A percentile compares a stretch with the other conserved stretches of the same genome.
These are phyloP conservation scores for Ceratobasidium papillatum DNA, from an alignment of 1,284 basidiomycete species.

Conservation along the genomic window DNA sequence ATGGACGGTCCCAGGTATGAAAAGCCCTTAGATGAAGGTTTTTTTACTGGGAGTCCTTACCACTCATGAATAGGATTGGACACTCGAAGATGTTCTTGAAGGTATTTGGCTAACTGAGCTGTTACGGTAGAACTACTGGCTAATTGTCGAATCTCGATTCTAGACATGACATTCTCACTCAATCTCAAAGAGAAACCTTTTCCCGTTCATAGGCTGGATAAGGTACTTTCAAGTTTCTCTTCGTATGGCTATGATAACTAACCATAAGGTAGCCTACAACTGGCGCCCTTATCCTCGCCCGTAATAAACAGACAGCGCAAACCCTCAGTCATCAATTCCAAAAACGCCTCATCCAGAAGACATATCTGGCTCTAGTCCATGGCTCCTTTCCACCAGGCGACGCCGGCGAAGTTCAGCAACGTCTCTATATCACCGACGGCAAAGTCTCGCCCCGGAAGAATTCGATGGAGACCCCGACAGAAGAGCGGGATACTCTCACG, in stretches of 20 bases:
- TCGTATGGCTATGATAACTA: conserved; percentile 5
- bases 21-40: conserved; percentile 8
- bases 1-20: conserved; percentile 41
- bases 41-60: too few species aligned
- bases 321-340: conserved; percentile 66
- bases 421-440: conserved; percentile 22
- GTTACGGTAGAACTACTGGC: neutral
- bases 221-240: conserved; percentile 54
- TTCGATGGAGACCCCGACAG: neutral
- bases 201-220: conserved; percentile 73
- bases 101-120: neutral
- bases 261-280: conserved; percentile 63
- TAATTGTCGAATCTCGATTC: neutral
- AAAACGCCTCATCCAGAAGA: conserved; percentile 58
- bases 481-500: conserved; percentile 55
- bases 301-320: conserved; percentile 57
- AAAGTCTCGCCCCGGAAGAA: conserved; percentile 28
- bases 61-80: conserved; percentile 6
- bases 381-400: conserved; percentile 48
- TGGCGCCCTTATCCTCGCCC: conserved; percentile 66
- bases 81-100: neutral
- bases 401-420: conserved; percentile 13
- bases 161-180: conserved; percentile 57
- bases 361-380: conserved; percentile 72
- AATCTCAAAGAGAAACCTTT: conserved; percentile 55